phyloP scores from a whole-genome alignment of 176 grass and related monocot genomes.

The Cocos nucifera region DNA sequence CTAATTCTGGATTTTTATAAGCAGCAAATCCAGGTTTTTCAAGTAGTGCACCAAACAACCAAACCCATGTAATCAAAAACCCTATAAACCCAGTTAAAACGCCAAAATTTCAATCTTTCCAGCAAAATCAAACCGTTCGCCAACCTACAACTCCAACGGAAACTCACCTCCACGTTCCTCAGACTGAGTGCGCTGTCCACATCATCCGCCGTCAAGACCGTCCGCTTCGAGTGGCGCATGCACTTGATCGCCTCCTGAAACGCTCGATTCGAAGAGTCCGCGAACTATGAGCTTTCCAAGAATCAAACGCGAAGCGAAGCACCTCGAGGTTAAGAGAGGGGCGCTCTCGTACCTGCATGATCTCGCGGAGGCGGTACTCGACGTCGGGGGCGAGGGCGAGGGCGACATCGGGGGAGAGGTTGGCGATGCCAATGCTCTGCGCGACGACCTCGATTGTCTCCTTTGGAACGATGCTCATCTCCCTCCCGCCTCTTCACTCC shows the following conservation, averaged over 20 bases:
- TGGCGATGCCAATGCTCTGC: conserved; percentile 77
- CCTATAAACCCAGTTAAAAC: no score
- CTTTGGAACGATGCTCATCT: conserved; percentile 83
- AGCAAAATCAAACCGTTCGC: neutral
- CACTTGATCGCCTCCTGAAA: conserved; percentile 88
- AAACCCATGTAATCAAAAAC: no score
- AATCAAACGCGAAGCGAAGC: no score
- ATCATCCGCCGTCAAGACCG: conserved; percentile 63
- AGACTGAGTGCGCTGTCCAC: conserved; percentile 86
- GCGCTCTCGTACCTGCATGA: conserved; percentile 58
- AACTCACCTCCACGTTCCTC: conserved; percentile 78
- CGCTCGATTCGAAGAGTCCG: neutral
- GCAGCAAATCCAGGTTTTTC: no score
- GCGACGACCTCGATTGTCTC: conserved; percentile 88
- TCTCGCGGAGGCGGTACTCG: conserved; percentile 92
- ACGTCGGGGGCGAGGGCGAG: conserved; percentile 65
- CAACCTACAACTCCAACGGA: neutral
- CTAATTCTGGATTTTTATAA: no score
- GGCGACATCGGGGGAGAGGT: conserved; percentile 61
- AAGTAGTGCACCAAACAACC: no score
- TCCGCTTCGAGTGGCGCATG: conserved; percentile 88
- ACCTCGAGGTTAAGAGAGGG: neutral
- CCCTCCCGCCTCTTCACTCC: neutral
- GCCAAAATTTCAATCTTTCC: no score
- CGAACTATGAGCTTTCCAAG: no score